Conservation (phyloP, 805 yeast genomes). For the Starmera dryadoides region DNA sequence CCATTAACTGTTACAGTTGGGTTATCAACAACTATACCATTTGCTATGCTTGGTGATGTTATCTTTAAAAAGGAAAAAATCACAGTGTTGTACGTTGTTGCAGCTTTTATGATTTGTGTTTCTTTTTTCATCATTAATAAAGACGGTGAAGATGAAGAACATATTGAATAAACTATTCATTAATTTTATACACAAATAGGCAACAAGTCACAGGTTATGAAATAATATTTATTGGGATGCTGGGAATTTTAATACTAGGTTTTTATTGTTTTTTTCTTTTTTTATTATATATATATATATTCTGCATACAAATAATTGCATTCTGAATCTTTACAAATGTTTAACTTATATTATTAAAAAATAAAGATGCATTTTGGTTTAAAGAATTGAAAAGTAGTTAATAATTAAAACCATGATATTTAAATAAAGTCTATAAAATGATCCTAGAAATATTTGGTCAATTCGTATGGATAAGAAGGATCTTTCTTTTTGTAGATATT, state of each 20-base stretch:
- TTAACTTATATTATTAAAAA: too few relatives aligned
- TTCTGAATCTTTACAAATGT: too few relatives aligned
- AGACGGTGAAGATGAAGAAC: slow-evolving; percentile 60
- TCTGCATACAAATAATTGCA: too few relatives aligned
- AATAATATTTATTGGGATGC: too few relatives aligned
- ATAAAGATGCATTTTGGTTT: too few relatives aligned
- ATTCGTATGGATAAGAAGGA: slow-evolving; percentile 13
- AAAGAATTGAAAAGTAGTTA: too few relatives aligned
- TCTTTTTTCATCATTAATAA: slow-evolving; percentile 82
- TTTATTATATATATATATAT: too few relatives aligned
- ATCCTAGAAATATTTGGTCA: slow-evolving; percentile 13
- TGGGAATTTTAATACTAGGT: too few relatives aligned
- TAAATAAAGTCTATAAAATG: not conserved
- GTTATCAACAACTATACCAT: slow-evolving; percentile 84
- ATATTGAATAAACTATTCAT: slow-evolving; percentile 11
- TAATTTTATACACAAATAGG: too few relatives aligned
- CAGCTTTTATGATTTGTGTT: slow-evolving; percentile 72
- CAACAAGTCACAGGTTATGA: too few relatives aligned
- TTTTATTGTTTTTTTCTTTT: too few relatives aligned
- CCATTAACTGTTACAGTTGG: slow-evolving; percentile 97
- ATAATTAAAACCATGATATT: too few relatives aligned
- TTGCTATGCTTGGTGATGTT: slow-evolving; percentile 90
- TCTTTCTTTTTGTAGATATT: slow-evolving; percentile 11
- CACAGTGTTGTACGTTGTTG: slow-evolving; percentile 58
- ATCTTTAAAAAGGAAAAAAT: slow-evolving; percentile 58